Percentiles rank a stretch among this genome's conserved stretches.
Conservation (phyloP, 768 basidiomycete genomes). For the Mycena chlorophos region DNA sequence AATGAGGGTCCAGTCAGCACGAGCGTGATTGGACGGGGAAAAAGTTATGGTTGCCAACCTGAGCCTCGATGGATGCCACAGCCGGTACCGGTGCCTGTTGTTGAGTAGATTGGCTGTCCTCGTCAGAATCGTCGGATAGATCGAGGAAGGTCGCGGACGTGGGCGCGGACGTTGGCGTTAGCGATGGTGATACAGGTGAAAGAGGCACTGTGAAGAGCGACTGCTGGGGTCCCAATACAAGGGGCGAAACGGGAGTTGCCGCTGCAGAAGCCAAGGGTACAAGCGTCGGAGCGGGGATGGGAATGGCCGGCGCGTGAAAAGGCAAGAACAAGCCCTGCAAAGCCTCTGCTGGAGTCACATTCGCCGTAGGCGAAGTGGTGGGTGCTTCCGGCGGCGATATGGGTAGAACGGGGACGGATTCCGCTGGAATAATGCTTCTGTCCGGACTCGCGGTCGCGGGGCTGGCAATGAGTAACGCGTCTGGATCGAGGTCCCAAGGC, state of each 20-base stretch:
- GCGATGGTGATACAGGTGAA: not conserved
- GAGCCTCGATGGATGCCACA: not conserved
- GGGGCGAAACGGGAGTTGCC: not conserved
- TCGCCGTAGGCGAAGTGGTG: too few relatives aligned
- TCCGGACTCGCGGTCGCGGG: not conserved
- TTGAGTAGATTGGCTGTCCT: not conserved
- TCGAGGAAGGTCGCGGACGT: not conserved
- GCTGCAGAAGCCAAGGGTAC: not conserved
- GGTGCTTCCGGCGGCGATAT: not conserved
- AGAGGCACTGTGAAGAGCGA: not conserved
- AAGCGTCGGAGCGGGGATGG: not conserved
- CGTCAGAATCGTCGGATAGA: conserved; percentile 1
- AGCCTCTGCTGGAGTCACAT: not conserved
- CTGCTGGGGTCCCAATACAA: not conserved
- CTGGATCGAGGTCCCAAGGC: conserved; percentile 48
- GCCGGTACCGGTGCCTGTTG: not conserved
- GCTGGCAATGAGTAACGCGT: conserved; percentile 16
- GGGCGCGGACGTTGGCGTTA: not conserved
- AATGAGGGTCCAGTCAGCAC: too few relatives aligned
- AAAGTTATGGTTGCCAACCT: too few relatives aligned
- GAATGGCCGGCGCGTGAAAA: not conserved
- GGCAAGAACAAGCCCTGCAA: not conserved
- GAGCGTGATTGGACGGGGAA: too few relatives aligned
- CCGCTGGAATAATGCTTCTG: not conserved
- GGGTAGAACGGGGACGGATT: not conserved